Conservation (phyloP, 352 stramenopile species). For the Saprolegnia parasitica region DNA sequence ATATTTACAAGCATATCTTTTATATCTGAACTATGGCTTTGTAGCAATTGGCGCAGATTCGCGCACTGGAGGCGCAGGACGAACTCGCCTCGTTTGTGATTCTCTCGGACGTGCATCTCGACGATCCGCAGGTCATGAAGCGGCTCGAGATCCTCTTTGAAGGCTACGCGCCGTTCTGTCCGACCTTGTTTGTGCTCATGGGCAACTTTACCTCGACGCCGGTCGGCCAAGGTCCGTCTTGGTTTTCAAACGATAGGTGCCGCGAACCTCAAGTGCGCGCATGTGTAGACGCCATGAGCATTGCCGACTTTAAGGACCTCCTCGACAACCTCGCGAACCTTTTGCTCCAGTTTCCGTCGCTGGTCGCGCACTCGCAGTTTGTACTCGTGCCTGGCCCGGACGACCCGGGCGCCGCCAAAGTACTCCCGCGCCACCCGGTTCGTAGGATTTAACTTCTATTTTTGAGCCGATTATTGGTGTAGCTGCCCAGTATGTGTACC, state of each 20-base stretch:
- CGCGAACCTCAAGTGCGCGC: neutral
- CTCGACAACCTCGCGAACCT: slow-evolving; percentile 87
- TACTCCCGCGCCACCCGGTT: slow-evolving; percentile 79
- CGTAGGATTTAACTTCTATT: slow-evolving; percentile 10
- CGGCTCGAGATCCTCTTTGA: slow-evolving; percentile 88
- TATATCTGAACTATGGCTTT: too few relatives aligned
- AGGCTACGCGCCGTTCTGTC: slow-evolving; percentile 68
- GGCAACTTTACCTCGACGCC: slow-evolving; percentile 88
- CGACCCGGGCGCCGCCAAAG: slow-evolving; percentile 78
- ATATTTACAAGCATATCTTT: neutral
- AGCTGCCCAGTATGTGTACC: slow-evolving; percentile 70
- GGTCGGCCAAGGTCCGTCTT: slow-evolving; percentile 56
- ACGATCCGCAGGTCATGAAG: slow-evolving; percentile 86
- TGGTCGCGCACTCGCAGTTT: slow-evolving; percentile 84
- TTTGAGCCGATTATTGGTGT: neutral
- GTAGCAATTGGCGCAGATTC: slow-evolving; percentile 72
- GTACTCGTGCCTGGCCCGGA: slow-evolving; percentile 90
- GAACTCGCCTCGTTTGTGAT: slow-evolving; percentile 90
- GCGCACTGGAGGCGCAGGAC: slow-evolving; percentile 66
- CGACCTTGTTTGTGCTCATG: slow-evolving; percentile 91
- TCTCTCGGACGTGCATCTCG: slow-evolving; percentile 91
- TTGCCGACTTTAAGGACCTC: slow-evolving; percentile 80
- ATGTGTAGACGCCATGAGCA: slow-evolving; percentile 40
- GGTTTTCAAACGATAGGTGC: slow-evolving; percentile 2
- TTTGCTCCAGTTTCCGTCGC: slow-evolving; percentile 81